Evolutionary conservation across 768 basidiomycete genomes (phyloP), one percentile per base, ranked within the genome.

Genomic region (Russula abietina): DNA sequence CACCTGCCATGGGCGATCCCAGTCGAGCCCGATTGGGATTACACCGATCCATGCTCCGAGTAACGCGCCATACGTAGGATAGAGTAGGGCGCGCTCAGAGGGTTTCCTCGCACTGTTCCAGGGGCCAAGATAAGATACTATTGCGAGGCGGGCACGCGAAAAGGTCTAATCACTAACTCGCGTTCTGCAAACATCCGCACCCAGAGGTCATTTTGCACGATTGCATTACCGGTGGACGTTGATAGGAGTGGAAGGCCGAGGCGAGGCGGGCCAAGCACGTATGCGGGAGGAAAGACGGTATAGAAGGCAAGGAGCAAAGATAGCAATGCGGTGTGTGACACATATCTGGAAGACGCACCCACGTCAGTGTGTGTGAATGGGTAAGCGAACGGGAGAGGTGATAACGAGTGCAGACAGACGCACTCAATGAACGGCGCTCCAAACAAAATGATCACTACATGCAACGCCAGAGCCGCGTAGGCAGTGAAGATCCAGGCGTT

Each of bases 1-100:
- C 57, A 91, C 93, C 88, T 98, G 96, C 95, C 95, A 98, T 8
- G 95, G 92, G 41, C 93, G 82, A 70, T 94, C 94, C 96, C 96
- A 98, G 74, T 98, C 96, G 19, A 98, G 83, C 0, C 92, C 89
- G 51, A 94, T 87, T 2, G 93, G 91, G 51, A 95, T 78, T 11
- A 82, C 84, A 17, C 93, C 94, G 16, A 81, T 39, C 95, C 93
- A 97, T 49, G 82, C 79, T 6, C 95, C 96, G 22, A 86, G 32
- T 48, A 89, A 66, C 0, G 89, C 77, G 45, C 91, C 91, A 28
- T 87, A 69, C 12, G 83, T 81, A 17, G 96, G 91, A 69, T 91
- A 93, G 19, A 95, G 81, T 24, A 96, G 72, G 0, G 85, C 84
- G 57, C 87, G 78, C 72, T 98, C 96, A 30, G 90, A 70, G 3